Evolutionary conservation across 768 basidiomycete genomes (phyloP), one percentile per base, ranked within the genome.

Genomic region (Clavulina sp.): DNA sequence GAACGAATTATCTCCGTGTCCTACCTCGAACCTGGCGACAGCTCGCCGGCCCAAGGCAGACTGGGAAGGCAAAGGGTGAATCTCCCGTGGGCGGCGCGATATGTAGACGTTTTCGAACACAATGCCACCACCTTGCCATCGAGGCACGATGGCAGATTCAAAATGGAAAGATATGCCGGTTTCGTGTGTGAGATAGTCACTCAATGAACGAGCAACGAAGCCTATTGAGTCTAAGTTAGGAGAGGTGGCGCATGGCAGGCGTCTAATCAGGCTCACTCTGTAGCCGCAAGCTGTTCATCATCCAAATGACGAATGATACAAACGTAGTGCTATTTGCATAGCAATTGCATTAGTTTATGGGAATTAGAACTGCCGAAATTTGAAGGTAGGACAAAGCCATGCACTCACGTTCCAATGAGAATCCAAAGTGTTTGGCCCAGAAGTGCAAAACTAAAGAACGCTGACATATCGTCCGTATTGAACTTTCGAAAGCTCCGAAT

Each of bases 371-470:
- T 48, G 23, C 16, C 6, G 13, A 13, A 46, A 46, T 26, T 24
- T 46, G 24, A 24, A 16, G 43, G 13, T 28, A 28, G 40, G 50
- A 48, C 9, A 26, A 19, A 23, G 18, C 5, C 16, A 9, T 46
- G 7, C 9, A 30, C 84, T 66, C 61, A 87, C 81, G 88, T 97
- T 66, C 91, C 91, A 47, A 99, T 73, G 48, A 97, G 67, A 55
- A 99, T 84, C 93, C 95, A 97, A 2, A 93, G 66, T 1, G 89
- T 86, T 60, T 96, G 91, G 60, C 92, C 92, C 71, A 96, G 80
- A 48, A 99, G 68, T 57, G 95, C 89, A 85, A 89, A 92, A 49
- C 86, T 91, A 31, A 93, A 67, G 66, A 99, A 96, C 1, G 92
- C 93, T 38, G 88, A 92, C 51, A 93, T 84, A 63, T 99, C 95